Conservation (phyloP, 805 yeast species). For the Yamadazyma nakazawae region DNA sequence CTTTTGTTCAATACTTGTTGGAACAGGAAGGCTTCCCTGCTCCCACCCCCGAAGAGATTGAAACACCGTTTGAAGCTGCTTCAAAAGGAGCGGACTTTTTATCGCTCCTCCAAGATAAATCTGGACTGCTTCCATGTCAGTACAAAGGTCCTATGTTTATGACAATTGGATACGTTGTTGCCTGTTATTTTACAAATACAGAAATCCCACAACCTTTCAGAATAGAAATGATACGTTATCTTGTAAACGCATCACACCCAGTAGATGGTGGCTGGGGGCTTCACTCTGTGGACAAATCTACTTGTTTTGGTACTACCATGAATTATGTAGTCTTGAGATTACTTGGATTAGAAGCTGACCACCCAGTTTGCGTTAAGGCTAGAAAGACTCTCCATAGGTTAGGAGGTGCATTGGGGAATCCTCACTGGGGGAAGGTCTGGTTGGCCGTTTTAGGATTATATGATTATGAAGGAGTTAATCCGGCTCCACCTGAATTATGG, state of each 20-base stretch:
- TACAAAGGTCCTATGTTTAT: constrained; percentile 98
- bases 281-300: constrained; percentile 86
- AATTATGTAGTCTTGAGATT: constrained; percentile 81
- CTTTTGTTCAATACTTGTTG: constrained; percentile 55
- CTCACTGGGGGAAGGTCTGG: constrained; percentile 99
- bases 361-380: constrained; percentile 77
- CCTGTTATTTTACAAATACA: constrained; percentile 64
- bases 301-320: constrained; percentile 91
- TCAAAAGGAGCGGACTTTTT: constrained; percentile 73
- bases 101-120: constrained; percentile 64
- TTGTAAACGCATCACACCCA: constrained; percentile 91
- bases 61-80: constrained; percentile 58
- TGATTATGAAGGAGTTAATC: constrained; percentile 96
- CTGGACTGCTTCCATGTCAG: constrained; percentile 89
- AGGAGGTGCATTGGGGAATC: constrained; percentile 88
- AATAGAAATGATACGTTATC: constrained; percentile 74
- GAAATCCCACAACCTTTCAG: constrained; percentile 64
- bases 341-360: constrained; percentile 69
- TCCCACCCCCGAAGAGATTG: constrained; percentile 38
- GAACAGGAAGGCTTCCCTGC: constrained; percentile 34
- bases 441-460: constrained; percentile 75
- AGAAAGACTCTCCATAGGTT: constrained; percentile 61
- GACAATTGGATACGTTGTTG: constrained; percentile 83
- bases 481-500: constrained; percentile 97
- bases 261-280: constrained; percentile 99